These are phyloP conservation scores for Leptographium wingfieldii DNA, from an alignment of 2,329 filamentous ascomycete species.

Conservation along the genomic window DNA sequence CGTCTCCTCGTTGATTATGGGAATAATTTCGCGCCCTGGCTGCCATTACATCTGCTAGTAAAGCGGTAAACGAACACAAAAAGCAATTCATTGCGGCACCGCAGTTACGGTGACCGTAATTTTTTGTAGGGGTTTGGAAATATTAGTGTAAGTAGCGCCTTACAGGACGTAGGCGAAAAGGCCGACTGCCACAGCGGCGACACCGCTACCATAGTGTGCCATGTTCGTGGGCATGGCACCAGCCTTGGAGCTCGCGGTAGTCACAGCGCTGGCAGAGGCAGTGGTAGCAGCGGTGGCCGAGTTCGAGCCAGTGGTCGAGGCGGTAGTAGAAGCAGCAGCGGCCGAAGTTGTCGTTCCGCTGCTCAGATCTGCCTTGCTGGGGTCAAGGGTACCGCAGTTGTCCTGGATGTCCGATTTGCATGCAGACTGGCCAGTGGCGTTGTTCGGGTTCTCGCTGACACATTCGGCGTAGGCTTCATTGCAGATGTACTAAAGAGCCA, in stretches of 20 bases:
- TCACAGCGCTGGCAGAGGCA: constrained; percentile 6
- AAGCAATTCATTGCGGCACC: background rate
- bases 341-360: constrained; percentile 13
- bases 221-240: constrained; percentile 19
- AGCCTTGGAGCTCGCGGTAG: constrained; percentile 7
- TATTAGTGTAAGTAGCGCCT: background rate
- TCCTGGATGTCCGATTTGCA: constrained; percentile 35
- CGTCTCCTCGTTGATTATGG: background rate
- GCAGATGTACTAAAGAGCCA: constrained; percentile 35
- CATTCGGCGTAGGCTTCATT: constrained; percentile 34
- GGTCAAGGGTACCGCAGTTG: constrained; percentile 33
- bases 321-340: constrained; percentile 13
- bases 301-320: constrained; percentile 6
- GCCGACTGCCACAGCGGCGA: constrained; percentile 36
- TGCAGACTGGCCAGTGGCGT: constrained; percentile 29
- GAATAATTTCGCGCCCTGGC: background rate
- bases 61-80: background rate
- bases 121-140: background rate
- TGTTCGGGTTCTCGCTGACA: constrained; percentile 28
- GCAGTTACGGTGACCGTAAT: background rate
- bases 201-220: constrained; percentile 29
- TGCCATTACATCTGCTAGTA: background rate
- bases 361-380: constrained; percentile 21
- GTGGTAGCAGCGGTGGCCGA: constrained; percentile 1
- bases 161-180: constrained; percentile 41